These are phyloP conservation scores for Eimeria nieschulzi DNA, from an alignment of 169 alveolate species.

Conservation along the genomic window DNA sequence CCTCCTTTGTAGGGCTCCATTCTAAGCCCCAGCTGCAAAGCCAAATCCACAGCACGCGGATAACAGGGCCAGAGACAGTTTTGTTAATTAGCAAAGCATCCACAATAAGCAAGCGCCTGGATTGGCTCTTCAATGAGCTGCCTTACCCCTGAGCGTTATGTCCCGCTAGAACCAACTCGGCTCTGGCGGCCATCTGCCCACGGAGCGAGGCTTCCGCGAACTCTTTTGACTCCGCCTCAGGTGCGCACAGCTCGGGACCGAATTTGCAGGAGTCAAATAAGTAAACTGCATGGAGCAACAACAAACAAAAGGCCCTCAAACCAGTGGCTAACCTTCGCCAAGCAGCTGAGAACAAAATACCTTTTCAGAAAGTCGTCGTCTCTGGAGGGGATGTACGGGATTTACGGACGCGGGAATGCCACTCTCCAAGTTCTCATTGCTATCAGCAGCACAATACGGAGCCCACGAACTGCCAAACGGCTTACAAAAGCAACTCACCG, in stretches of 20 bases:
- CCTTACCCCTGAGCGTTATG: constrained; percentile 72
- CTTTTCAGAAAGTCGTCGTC: not conserved
- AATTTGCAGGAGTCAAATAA: constrained; percentile 64
- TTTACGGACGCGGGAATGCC: not conserved
- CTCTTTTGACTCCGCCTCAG: constrained; percentile 36
- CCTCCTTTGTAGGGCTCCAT: constrained; percentile 68
- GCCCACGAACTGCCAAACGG: not conserved
- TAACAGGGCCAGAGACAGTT: not conserved
- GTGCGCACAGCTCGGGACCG: constrained; percentile 42
- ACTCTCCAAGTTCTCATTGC: not conserved
- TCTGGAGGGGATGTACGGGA: not conserved
- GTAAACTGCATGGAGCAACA: constrained; percentile 23
- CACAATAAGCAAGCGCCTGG: not conserved
- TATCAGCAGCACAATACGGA: not conserved
- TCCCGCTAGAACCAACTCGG: constrained; percentile 64
- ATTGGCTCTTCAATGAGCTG: not conserved
- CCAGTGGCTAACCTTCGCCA: not conserved
- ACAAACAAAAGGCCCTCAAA: not conserved
- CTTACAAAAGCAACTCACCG: constrained; percentile 35
- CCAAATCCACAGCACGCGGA: constrained; percentile 78
- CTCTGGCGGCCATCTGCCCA: constrained; percentile 57
- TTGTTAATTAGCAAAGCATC: not conserved
- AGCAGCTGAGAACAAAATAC: not conserved
- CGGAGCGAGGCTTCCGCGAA: constrained; percentile 11
- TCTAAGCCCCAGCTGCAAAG: constrained; percentile 76